Evolutionary conservation across 768 basidiomycete species (phyloP).

Genomic region (Leccinum barrowsii): DNA sequence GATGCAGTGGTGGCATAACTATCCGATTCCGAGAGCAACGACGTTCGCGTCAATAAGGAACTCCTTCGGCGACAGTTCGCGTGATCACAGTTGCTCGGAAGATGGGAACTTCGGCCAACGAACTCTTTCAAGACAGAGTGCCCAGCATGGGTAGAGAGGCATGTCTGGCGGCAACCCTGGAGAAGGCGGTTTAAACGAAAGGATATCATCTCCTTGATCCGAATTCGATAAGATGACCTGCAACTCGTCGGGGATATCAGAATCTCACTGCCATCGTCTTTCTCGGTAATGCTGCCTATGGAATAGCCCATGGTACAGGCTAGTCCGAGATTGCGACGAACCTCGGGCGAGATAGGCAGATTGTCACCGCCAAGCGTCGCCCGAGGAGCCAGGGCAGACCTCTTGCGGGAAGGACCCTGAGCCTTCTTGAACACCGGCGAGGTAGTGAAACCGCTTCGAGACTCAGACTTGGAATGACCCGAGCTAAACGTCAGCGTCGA

Average conservation of each 20-base stretch:
- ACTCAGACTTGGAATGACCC: conserved; percentile 29
- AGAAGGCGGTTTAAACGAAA: conserved; percentile 34
- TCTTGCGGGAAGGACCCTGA: conserved; percentile 20
- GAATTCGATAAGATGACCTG: conserved; percentile 53
- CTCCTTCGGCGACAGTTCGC: conserved; percentile 10
- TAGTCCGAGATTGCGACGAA: conserved; percentile 57
- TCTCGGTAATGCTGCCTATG: conserved; percentile 43
- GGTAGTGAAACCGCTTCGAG: conserved; percentile 16
- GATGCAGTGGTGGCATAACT: conserved; percentile 25
- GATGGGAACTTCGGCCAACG: conserved; percentile 31
- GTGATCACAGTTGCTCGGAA: conserved; percentile 43
- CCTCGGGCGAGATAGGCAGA: conserved; percentile 45
- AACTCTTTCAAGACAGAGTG: conserved; percentile 2
- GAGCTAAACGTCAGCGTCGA: conserved; percentile 39
- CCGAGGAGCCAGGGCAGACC: conserved; percentile 21
- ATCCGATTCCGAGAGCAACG: conserved; percentile 39
- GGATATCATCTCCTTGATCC: conserved; percentile 40
- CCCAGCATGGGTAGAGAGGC: conserved; percentile 35
- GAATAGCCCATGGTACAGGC: conserved; percentile 67
- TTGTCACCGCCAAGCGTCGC: conserved; percentile 19
- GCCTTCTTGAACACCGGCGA: conserved; percentile 38
- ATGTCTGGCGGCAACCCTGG: conserved; percentile 42
- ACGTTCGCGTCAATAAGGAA: conserved; percentile 32
- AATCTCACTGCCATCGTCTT: conserved; percentile 61
- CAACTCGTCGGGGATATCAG: conserved; percentile 79